A percentile compares a stretch with the other conserved stretches of the same genome.
Conservation (phyloP, 768 basidiomycete species). For the Rossbeevera mucosa region DNA sequence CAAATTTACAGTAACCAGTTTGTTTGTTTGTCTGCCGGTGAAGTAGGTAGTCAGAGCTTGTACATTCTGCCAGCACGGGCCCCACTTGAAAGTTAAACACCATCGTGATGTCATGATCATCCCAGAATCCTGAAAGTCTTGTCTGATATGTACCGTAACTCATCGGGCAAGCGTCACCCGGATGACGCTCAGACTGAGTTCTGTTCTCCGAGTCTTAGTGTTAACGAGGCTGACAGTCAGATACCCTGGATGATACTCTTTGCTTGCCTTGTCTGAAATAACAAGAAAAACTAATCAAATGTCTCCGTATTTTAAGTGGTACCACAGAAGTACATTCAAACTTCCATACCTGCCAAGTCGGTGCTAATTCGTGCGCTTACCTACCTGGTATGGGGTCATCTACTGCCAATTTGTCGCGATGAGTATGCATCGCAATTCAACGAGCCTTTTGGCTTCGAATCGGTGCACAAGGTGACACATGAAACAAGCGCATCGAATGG, state of each 20-base stretch:
- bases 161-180: background rate
- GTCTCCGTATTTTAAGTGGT: background rate
- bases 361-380: background rate
- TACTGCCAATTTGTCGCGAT: too few relatives aligned
- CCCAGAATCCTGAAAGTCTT: background rate
- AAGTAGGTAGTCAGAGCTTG: too few relatives aligned
- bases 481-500: background rate
- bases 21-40: too few relatives aligned
- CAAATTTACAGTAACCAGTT: too few relatives aligned
- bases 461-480: background rate
- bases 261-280: background rate
- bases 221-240: background rate
- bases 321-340: background rate
- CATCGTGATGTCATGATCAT: background rate
- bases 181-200: background rate
- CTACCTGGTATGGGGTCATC: too few relatives aligned
- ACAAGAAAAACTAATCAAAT: background rate
- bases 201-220: background rate
- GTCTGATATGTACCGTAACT: background rate
- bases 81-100: too few relatives aligned
- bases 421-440: too few relatives aligned
- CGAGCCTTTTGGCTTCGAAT: background rate
- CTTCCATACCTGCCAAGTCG: background rate
- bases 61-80: too few relatives aligned
- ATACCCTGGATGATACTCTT: background rate